Evolutionary conservation across 768 basidiomycete genomes (phyloP), one percentile per base, ranked within the genome.

Genomic region (Guyanaporus albipodus): DNA sequence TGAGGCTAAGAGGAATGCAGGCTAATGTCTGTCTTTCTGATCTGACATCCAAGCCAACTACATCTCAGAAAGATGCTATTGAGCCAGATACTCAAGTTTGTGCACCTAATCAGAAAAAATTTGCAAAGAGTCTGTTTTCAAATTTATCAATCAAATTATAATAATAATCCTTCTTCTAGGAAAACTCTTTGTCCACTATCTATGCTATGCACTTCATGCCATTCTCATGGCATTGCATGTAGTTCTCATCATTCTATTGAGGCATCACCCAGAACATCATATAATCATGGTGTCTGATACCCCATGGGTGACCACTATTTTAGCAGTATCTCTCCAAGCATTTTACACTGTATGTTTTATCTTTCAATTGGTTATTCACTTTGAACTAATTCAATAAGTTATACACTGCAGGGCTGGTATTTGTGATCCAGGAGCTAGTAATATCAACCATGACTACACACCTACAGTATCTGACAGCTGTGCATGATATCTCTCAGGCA

Each of bases 261-360:
- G 27, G 5, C 5, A 48, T 1, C 41, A 48, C n/a, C 42, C 47
- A 19, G 47, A 48, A 18, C 42, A 48, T 1, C 23, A 48, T 26
- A 11, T 48, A 1, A 32, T 4, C 10, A 48, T 48, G 22, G 0
- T n/a, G 24, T n/a, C 4, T 19, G 41, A 38, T 29, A 38, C 24
- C 4, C 22, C 28, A 6, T 28, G 27, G 28, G 3, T 49, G 0
- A 38, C 31, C 17, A 49, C 24, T 19, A 1, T 18, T 15, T 26
- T 49, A 8, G 38, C 14, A 23, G 10, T 45, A 7, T 37, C 22
- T 17, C 36, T 45, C 11, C 44, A 45, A 26, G 44, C 44, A 38
- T 44, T 49, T 21, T 49, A 49, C 19, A 14, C 22, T 21, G 48
- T 44, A 18, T 2, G 37, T 31, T 12, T 2, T 22, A n/a, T n/a